A percentile compares a stretch with the other conserved stretches of the same genome.
Conservation (phyloP, 768 basidiomycete species). For the Kwoniella sp. region DNA sequence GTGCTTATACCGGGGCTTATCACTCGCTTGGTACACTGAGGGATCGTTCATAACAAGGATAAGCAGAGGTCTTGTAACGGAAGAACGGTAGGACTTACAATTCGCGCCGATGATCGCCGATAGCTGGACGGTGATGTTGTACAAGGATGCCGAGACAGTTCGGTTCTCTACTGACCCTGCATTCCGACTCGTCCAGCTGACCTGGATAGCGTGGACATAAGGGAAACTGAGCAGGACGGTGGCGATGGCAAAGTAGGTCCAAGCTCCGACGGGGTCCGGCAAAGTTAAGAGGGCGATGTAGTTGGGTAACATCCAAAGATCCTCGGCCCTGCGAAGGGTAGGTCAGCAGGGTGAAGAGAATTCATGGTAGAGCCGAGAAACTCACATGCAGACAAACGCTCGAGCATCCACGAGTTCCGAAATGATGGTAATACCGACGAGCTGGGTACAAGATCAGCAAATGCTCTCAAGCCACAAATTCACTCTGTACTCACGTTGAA, state of each 20-base stretch:
- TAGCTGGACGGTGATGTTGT: slow-evolving; percentile 55
- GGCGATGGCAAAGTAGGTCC: slow-evolving; percentile 52
- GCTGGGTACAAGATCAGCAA: neutral
- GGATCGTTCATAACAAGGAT: neutral
- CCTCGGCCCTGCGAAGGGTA: slow-evolving; percentile 32
- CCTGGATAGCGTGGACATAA: slow-evolving; percentile 55
- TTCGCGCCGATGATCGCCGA: slow-evolving; percentile 52
- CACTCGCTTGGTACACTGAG: slow-evolving; percentile 22
- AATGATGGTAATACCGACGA: slow-evolving; percentile 27
- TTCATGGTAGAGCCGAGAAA: no score
- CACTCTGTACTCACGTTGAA: slow-evolving; percentile 53
- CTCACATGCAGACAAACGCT: slow-evolving; percentile 30
- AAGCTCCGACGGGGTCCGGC: slow-evolving; percentile 26
- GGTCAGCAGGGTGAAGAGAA: neutral
- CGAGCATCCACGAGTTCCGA: slow-evolving; percentile 36
- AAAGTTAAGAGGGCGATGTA: slow-evolving; percentile 48
- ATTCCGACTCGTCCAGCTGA: slow-evolving; percentile 52
- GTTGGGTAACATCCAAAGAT: slow-evolving; percentile 53
- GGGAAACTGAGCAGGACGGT: slow-evolving; percentile 53
- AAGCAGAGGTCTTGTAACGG: neutral
- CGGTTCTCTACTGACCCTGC: slow-evolving; percentile 51
- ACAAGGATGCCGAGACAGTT: slow-evolving; percentile 52
- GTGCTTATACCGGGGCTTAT: slow-evolving; percentile 29
- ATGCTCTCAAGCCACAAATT: no score
- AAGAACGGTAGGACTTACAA: slow-evolving; percentile 1